These are phyloP conservation scores for Didymella arachidicola DNA, from an alignment of 2,329 filamentous ascomycete species.

Conservation along the genomic window DNA sequence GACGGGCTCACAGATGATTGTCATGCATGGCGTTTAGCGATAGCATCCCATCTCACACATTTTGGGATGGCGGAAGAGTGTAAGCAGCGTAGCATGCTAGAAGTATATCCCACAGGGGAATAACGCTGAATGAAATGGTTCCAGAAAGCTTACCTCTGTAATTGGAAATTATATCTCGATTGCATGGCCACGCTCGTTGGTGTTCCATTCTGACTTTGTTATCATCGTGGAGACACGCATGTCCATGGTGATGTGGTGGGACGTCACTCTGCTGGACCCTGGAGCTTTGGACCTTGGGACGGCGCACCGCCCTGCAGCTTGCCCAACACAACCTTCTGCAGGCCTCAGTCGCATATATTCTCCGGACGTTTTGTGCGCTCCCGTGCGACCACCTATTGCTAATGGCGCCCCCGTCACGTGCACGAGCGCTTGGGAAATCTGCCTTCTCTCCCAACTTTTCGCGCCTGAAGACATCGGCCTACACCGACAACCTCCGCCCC, in stretches of 20 bases:
- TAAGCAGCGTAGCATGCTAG: neutral
- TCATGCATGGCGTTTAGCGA: conserved; percentile 5
- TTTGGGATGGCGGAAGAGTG: neutral
- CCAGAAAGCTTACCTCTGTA: neutral
- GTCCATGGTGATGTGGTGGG: neutral
- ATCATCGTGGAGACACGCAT: neutral
- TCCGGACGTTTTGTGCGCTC: neutral
- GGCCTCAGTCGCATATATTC: neutral
- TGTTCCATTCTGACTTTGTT: neutral
- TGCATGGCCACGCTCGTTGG: neutral
- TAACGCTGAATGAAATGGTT: neutral
- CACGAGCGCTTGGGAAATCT: conserved; percentile 71
- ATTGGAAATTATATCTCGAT: neutral
- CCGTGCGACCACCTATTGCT: neutral
- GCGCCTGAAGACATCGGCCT: conserved; percentile 73
- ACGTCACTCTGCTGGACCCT: neutral
- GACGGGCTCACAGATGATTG: neutral
- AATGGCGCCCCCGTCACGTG: conserved; percentile 53
- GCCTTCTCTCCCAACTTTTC: conserved; percentile 73
- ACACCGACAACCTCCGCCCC: conserved; percentile 57
- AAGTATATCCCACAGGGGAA: neutral
- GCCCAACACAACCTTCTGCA: neutral
- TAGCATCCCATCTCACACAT: neutral
- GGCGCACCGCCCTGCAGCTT: neutral
- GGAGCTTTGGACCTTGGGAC: neutral